Base-by-base conservation (phyloP, 176 grass and related monocot species). In the Hyparrhenia diplandra region DNA sequence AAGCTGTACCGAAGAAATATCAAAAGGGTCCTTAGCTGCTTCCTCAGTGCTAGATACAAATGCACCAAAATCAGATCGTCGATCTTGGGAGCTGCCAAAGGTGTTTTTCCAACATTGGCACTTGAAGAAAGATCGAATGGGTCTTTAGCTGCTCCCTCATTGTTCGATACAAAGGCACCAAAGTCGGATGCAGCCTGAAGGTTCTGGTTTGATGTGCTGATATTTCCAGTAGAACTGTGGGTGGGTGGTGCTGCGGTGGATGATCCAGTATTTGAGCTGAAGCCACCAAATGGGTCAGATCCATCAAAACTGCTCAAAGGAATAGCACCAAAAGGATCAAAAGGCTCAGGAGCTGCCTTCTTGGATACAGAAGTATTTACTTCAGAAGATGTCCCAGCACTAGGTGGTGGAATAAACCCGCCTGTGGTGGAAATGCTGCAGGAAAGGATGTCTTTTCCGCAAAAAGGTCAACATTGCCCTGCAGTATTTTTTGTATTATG, bases 311-410 rank as follows among this genome's bases (percentile, higher is more conserved):
- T 87, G 64, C 80, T 92, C 85, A 94, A 79, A 84, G 94, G 91
- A 85, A 94, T 90, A 52, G 85, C 82, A 64, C 89, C 91, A 80
- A 97, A 97, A 71, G 94, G 94, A 84, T 97, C 94, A 80, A 94
- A 97, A 67, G 84, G 85, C 74, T 90, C 81, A 63, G 80, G 67
- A 80, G 61, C 49, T 37, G 43, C 42, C 21, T 69, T 78, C 62
- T 97, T 81, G 17, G 91, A 62, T 31, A 69, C 25, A 11, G 81
- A 61, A 80, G 64, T 58, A 62, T 90, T 84, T 55, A 74, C 41
- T 82, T 75, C 68, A 76, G 86, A 89, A 84, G 85, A 21, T 64
- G 81, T 49, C 64, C 76, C 88, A 43, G 84, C 94, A 84, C 76
- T 97, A 76, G 57, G 89, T 69, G 78, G 87, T 91, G 57, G 83